Evolutionary conservation across 2,329 filamentous ascomycete species (phyloP), one percentile per base, ranked within the genome.

Genomic region (Fusarium virguliforme): DNA sequence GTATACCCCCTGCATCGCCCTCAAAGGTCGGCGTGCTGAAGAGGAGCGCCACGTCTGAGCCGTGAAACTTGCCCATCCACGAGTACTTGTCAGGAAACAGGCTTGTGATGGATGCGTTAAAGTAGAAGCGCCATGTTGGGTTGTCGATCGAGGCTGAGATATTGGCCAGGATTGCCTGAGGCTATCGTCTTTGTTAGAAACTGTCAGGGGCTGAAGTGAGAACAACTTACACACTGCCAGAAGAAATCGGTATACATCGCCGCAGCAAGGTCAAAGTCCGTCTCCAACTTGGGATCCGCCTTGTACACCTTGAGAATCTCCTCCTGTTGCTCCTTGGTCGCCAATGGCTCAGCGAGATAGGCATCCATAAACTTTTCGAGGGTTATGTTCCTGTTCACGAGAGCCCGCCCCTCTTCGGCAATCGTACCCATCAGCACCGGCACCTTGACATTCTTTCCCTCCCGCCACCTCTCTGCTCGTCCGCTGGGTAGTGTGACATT

Each of bases 1-100:
- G 35, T 7, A 67, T 12, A 9, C 35, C 32, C 3, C 22, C 28
- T 8, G 63, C 41, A 22, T 50, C n/a, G 8, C 28, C 65, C 4
- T 73, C 65, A 13, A 68, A 73, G 1, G 65, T 68, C 1, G 73
- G 70, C 18, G 71, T 46, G 22, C 43, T 53, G 58, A 78, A 76
- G 5, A 79, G 73, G 9, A 77, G 65, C 1, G 62, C 12, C 10
- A 75, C 60, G 8, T 79, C 78, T 6, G 68, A 70, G 22, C 64
- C 69, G 60, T 79, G 76, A 53, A 76, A 78, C 24, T 75, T 77
- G 18, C 67, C 73, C 1, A 79, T 68, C 62, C 67, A 79, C 1
- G 28, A 40, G 46, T 69, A 74, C 18, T 75, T 35, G 1, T 63
- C 35, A 2, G 68, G 70, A 3, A 78, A 28, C 9, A 75, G 53